A percentile compares a stretch with the other conserved stretches of the same genome.
These are phyloP conservation scores for Citrullus mucosospermus DNA, from an alignment of 306 rosid species.

Conservation along the genomic window DNA sequence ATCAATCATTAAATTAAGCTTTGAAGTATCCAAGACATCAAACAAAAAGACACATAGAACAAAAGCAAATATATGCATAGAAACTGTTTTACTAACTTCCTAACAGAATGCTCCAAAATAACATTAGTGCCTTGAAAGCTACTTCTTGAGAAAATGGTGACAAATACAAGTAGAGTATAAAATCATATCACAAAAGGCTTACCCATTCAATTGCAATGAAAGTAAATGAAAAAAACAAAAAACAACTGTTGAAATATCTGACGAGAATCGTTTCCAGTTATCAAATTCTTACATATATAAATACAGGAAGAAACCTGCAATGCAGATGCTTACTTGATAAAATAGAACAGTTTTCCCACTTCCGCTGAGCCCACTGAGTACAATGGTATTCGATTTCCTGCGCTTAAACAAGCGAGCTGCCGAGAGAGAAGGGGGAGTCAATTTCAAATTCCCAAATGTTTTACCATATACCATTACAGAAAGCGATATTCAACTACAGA, in stretches of 20 bases:
- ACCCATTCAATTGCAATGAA: not conserved
- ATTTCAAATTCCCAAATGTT: not conserved
- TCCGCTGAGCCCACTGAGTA: constrained; percentile 70
- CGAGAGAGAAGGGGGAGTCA: not conserved
- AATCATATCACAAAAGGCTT: not conserved
- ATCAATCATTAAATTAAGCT: not conserved
- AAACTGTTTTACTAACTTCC: not conserved
- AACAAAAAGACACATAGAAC: not conserved
- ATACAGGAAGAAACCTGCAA: not conserved
- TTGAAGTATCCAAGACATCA: not conserved
- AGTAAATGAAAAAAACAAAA: not conserved
- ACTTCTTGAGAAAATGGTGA: not conserved
- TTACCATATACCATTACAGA: not conserved
- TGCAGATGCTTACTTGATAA: constrained; percentile 44
- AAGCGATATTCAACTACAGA: not conserved
- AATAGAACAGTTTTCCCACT: constrained; percentile 73
- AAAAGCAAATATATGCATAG: not conserved
- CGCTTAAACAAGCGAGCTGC: constrained; percentile 66
- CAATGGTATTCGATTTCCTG: constrained; percentile 49
- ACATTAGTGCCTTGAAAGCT: not conserved
- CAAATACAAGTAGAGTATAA: not conserved
- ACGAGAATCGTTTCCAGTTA: not conserved
- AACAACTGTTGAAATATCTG: not conserved
- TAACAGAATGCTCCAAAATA: not conserved
- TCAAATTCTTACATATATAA: not conserved